phyloP scores from a whole-genome alignment of 768 basidiomycete genomes.

The Botryobasidium botryosum region DNA sequence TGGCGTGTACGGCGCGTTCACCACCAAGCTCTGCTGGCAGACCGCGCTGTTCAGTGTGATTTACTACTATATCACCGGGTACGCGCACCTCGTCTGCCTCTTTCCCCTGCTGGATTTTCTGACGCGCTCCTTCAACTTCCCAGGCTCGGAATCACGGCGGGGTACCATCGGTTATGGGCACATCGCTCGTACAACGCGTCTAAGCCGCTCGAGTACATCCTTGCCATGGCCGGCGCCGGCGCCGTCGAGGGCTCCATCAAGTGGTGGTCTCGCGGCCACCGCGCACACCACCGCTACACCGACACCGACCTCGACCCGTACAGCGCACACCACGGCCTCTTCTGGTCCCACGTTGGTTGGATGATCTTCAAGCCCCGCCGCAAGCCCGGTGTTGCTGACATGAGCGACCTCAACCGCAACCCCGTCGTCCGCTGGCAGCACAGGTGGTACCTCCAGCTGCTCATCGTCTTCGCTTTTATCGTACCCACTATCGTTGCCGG shows the following conservation, averaged over 20 bases:
- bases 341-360: slow-evolving; percentile 81
- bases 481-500: slow-evolving; percentile 67
- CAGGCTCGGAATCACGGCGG: slow-evolving; percentile 54
- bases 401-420: slow-evolving; percentile 71
- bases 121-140: too few relatives aligned
- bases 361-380: slow-evolving; percentile 84
- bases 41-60: slow-evolving; percentile 53
- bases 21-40: slow-evolving; percentile 42
- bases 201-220: slow-evolving; percentile 63
- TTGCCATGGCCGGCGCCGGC: slow-evolving; percentile 75
- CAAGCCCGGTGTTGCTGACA: slow-evolving; percentile 78
- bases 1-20: slow-evolving; percentile 52
- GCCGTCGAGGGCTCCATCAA: slow-evolving; percentile 94
- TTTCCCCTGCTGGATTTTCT: too few relatives aligned
- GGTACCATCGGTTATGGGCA: slow-evolving; percentile 96
- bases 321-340: slow-evolving; percentile 77
- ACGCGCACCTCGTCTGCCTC: slow-evolving; percentile 6
- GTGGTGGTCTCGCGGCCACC: slow-evolving; percentile 98
- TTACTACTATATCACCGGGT: slow-evolving; percentile 82
- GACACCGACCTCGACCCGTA: slow-evolving; percentile 96
- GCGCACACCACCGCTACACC: slow-evolving; percentile 93
- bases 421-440: slow-evolving; percentile 79
- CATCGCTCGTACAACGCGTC: slow-evolving; percentile 92
- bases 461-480: slow-evolving; percentile 51
- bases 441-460: slow-evolving; percentile 51